Evolutionary conservation across 306 rosid species (phyloP).

Genomic region (Cucumis cinereus): DNA sequence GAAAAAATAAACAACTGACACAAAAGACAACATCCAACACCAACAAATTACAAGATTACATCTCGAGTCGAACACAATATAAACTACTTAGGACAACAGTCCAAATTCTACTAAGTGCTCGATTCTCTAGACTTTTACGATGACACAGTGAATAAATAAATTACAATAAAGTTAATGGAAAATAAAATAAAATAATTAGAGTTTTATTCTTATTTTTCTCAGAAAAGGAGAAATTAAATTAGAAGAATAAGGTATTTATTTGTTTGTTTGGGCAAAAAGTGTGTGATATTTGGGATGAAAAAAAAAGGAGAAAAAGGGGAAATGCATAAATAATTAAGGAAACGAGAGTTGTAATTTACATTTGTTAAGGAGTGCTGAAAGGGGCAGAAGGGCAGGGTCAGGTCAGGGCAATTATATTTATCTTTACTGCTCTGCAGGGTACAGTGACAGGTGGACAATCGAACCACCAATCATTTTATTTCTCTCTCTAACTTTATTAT

Average conservation of each 20-base stretch:
- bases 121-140: too few species aligned
- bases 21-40: too few species aligned
- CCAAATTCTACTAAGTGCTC: too few species aligned
- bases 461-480: neutral
- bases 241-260: neutral
- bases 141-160: too few species aligned
- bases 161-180: too few species aligned
- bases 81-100: too few species aligned
- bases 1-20: too few species aligned
- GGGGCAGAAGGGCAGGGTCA: neutral
- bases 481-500: neutral
- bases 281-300: neutral
- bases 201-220: neutral
- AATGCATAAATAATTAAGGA: neutral
- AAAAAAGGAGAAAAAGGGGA: too few species aligned
- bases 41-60: too few species aligned
- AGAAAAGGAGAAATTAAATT: neutral
- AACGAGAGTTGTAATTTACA: neutral
- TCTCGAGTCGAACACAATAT: too few species aligned
- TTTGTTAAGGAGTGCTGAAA: neutral
- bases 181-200: too few species aligned
- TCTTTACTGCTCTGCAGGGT: neutral
- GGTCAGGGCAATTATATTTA: neutral
- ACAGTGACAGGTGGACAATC: neutral
- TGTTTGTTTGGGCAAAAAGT: neutral